These are phyloP conservation scores for Talaromyces nanjingensis DNA, from an alignment of 495 filamentous ascomycete species.

Conservation along the genomic window DNA sequence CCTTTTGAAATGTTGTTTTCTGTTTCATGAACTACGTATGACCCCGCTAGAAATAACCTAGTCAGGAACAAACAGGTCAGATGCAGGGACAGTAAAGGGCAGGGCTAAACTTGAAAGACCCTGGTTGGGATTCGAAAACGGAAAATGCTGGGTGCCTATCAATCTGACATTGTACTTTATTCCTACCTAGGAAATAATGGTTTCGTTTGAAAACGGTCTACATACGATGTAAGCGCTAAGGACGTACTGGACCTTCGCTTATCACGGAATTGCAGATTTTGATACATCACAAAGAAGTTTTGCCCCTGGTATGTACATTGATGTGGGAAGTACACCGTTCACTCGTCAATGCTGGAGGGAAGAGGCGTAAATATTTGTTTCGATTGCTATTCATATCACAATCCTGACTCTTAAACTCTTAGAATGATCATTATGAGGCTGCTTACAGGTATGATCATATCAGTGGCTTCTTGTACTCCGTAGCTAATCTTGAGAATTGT, in stretches of 20 bases:
- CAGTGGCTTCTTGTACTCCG: not conserved
- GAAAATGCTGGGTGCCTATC: not conserved
- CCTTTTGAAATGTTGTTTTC: not conserved
- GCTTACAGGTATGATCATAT: not conserved
- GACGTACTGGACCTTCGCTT: not conserved
- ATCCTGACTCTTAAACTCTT: not conserved
- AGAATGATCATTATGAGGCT: not conserved
- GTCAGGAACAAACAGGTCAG: not conserved
- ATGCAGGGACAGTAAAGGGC: not conserved
- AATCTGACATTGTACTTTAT: not conserved
- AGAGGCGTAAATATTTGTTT: not conserved
- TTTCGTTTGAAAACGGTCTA: not conserved
- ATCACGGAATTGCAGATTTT: not conserved
- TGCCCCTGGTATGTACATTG: not conserved
- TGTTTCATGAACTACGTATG: not conserved
- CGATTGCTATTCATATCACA: not conserved
- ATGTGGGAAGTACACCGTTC: not conserved
- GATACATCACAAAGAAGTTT: not conserved
- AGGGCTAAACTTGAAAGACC: not conserved
- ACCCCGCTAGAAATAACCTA: not conserved
- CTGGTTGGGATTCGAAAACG: not conserved
- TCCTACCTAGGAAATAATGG: not conserved
- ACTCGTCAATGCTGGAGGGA: not conserved
- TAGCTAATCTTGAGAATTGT: not conserved
- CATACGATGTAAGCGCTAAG: not conserved